Conservation (phyloP, 1,284 basidiomycete species). For the Apiotrichum gracile region DNA sequence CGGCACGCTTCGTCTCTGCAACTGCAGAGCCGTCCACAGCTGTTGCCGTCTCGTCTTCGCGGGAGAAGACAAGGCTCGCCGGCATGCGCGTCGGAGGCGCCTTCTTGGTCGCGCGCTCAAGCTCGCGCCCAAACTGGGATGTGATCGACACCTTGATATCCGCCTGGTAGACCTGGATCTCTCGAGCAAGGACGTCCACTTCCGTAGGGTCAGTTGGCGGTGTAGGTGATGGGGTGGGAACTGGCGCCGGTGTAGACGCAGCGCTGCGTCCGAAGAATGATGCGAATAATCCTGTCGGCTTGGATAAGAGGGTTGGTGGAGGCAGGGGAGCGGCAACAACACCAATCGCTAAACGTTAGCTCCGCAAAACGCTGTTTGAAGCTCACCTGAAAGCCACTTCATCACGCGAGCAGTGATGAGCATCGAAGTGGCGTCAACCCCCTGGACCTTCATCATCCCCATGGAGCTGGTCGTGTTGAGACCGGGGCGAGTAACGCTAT, state of each 20-base stretch:
- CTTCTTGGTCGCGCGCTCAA: constrained; percentile 93
- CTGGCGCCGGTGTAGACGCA: constrained; percentile 38
- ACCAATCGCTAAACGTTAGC: constrained; percentile 56
- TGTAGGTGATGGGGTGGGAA: constrained; percentile 47
- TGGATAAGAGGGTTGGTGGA: constrained; percentile 35
- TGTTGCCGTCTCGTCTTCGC: constrained; percentile 70
- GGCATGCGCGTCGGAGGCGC: constrained; percentile 72
- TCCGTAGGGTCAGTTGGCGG: constrained; percentile 54
- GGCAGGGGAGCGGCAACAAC: constrained; percentile 45
- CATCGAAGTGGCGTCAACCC: constrained; percentile 63
- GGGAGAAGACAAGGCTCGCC: constrained; percentile 84
- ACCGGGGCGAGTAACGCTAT: constrained; percentile 55
- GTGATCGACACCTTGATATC: constrained; percentile 70
- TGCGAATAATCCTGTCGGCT: constrained; percentile 72
- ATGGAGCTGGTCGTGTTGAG: constrained; percentile 48
- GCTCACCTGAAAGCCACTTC: constrained; percentile 56
- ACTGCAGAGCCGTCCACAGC: constrained; percentile 55
- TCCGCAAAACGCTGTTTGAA: no score
- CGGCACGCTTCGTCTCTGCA: constrained; percentile 56
- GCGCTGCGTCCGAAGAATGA: constrained; percentile 46
- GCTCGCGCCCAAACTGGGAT: constrained; percentile 66
- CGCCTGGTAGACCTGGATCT: constrained; percentile 76
- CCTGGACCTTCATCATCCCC: constrained; percentile 63
- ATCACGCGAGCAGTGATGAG: constrained; percentile 77
- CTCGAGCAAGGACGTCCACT: constrained; percentile 60